Conservation (phyloP, 1,284 basidiomycete species). For the Fomitopsis pinicola region DNA sequence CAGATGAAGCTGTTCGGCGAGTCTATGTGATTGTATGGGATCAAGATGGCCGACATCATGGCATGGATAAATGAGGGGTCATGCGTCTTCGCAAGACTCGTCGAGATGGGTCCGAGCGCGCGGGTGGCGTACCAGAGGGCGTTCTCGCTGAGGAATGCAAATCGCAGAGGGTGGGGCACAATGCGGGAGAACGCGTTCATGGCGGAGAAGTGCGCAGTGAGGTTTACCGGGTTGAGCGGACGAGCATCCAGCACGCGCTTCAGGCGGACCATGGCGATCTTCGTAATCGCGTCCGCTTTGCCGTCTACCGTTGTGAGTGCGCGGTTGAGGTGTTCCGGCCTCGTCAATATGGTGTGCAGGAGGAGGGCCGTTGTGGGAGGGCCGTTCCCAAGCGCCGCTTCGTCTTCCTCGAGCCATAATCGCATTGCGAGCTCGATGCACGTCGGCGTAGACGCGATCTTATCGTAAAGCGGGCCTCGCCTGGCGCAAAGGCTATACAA, state of each 20-base stretch:
- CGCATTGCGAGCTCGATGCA: conserved; percentile 31
- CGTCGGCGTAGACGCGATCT: conserved; percentile 27
- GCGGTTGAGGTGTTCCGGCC: conserved; percentile 22
- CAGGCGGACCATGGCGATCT: conserved; percentile 18
- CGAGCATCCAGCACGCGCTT: too few relatives aligned
- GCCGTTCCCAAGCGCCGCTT: conserved; percentile 28
- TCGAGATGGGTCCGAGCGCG: too few relatives aligned
- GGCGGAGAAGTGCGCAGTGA: too few relatives aligned
- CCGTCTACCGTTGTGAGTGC: conserved; percentile 24
- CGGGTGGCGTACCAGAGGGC: too few relatives aligned
- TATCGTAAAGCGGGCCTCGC: conserved; percentile 23
- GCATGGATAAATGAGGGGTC: too few relatives aligned
- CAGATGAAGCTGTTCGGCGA: conserved; percentile 35
- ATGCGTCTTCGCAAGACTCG: too few relatives aligned
- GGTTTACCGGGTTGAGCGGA: too few relatives aligned
- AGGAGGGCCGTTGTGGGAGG: too few relatives aligned
- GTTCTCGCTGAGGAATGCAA: too few relatives aligned
- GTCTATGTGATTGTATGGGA: conserved; percentile 16
- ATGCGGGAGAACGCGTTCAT: too few relatives aligned
- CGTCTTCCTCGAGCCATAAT: conserved; percentile 32
- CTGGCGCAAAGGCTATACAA: conserved; percentile 26
- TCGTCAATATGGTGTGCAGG: conserved; percentile 5
- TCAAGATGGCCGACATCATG: too few relatives aligned
- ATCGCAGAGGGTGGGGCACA: too few relatives aligned
- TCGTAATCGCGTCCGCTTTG: conserved; percentile 25